Evolutionary conservation across 78 protist genomes (phyloP), one percentile per base, ranked within the genome.

Genomic region (Neovahlkampfia damariscottae): DNA sequence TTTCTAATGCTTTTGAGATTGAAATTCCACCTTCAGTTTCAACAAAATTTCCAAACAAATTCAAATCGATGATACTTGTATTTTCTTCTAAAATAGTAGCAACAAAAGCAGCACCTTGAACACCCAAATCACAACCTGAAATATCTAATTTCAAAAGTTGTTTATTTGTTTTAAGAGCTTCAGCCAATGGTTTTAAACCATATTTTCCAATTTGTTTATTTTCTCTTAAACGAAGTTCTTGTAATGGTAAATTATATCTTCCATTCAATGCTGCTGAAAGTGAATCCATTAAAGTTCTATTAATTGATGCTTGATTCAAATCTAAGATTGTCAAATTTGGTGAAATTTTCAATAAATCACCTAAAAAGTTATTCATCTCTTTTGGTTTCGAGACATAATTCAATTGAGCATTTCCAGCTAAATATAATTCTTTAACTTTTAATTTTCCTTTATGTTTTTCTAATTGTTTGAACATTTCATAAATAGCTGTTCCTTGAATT

Each of bases 141-240:
- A 73, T n/a, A 19, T 73, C 77, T 19, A 73, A 41, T 9, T 73
- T 10, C n/a, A 19, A 34, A 59, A 73, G 19, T 10, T 10, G 37
- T 19, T 59, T 29, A 10, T 69, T 69, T 19, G 19, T 69, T 10
- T 10, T 10, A 19, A 69, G 72, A 10, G 72, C 10, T 19, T n/a
- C 10, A 19, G 74, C 71, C 77, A 71, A 19, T n/a, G 77, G 28
- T n/a, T 9, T 41, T 10, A 10, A 19, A 71, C 77, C 10, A 10
- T 37, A 19, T n/a, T 71, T 9, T 10, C 74, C 71, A 59, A 73
- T 10, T n/a, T n/a, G n/a, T n/a, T 71, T 73, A 71, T 70, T 73
- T 19, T n/a, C 34, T 19, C 28, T 41, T 71, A 70, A 19, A 10
- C 37, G 10, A 59, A 73, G 71, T 10, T 19, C 19, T 34, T 69